These are phyloP conservation scores for Trypethelium eluteriae DNA, from an alignment of 495 filamentous ascomycete genomes.

Conservation along the genomic window DNA sequence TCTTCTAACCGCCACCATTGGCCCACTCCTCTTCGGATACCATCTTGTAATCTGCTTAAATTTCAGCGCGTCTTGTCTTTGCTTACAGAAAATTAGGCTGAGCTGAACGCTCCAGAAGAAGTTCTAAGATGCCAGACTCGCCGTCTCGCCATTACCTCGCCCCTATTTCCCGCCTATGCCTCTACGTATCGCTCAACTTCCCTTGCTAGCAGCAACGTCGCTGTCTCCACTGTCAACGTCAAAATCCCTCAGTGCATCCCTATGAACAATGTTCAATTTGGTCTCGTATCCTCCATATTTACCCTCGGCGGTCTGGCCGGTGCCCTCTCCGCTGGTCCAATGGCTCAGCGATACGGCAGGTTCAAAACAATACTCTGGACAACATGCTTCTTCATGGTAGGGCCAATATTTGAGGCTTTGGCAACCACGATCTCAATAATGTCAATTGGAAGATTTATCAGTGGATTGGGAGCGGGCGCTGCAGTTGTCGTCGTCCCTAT, in stretches of 20 bases:
- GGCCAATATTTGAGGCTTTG: slow-evolving; percentile 65
- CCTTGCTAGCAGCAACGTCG: slow-evolving; percentile 15
- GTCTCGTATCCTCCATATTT: slow-evolving; percentile 78
- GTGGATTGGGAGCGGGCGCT: slow-evolving; percentile 77
- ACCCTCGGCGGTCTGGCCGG: slow-evolving; percentile 83
- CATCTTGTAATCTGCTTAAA: slow-evolving; percentile 57
- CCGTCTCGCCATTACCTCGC: slow-evolving; percentile 28
- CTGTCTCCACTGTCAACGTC: slow-evolving; percentile 23
- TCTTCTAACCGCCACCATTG: slow-evolving; percentile 44
- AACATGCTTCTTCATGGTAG: slow-evolving; percentile 66
- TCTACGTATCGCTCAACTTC: slow-evolving; percentile 7
- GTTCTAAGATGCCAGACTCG: slow-evolving; percentile 66
- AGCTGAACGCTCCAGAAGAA: slow-evolving; percentile 88
- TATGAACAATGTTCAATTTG: slow-evolving; percentile 70
- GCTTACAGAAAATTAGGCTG: slow-evolving; percentile 54
- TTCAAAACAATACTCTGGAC: slow-evolving; percentile 62
- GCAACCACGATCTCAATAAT: slow-evolving; percentile 60
- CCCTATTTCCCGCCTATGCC: slow-evolving; percentile 1
- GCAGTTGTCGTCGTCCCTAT: slow-evolving; percentile 91
- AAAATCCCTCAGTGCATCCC: slow-evolving; percentile 67
- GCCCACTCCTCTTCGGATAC: slow-evolving; percentile 87
- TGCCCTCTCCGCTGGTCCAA: slow-evolving; percentile 66
- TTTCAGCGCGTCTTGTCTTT: neutral
- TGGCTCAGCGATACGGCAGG: slow-evolving; percentile 66
- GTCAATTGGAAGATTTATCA: slow-evolving; percentile 64